phyloP scores from a whole-genome alignment of 139 green algal species.

The Eudorina sp. region DNA sequence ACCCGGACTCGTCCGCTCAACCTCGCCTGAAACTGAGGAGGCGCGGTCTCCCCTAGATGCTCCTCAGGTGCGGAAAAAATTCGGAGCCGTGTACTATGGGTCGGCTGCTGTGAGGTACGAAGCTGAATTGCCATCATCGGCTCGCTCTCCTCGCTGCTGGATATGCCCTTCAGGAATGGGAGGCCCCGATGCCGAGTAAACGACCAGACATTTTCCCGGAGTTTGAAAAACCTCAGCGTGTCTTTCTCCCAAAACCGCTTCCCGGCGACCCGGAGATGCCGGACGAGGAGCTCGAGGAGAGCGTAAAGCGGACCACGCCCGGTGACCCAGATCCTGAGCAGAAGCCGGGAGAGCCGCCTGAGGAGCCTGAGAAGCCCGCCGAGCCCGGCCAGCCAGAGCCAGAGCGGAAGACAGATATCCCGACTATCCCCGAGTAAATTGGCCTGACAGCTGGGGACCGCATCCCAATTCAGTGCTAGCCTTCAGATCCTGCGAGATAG shows the following conservation, averaged over 20 bases:
- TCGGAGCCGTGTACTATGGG: no score
- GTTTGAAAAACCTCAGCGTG: conserved; percentile 92
- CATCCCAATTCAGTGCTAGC: no score
- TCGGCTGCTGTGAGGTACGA: no score
- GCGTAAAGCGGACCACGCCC: conserved; percentile 77
- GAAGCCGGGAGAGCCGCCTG: conserved; percentile 77
- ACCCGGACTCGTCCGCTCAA: conserved; percentile 57
- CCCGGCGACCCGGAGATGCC: conserved; percentile 93
- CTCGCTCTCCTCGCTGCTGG: no score
- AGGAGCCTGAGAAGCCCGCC: conserved; percentile 71
- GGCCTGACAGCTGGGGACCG: not conserved
- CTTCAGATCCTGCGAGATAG: no score
- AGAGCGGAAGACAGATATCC: conserved; percentile 64
- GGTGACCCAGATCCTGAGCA: conserved; percentile 80
- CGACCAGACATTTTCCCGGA: conserved; percentile 94
- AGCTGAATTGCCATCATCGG: no score
- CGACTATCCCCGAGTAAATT: conserved; percentile 57
- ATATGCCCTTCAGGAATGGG: conserved; percentile 86
- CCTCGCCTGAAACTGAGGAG: conserved; percentile 90
- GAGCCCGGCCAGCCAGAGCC: conserved; percentile 64
- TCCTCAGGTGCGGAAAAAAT: conserved; percentile 77
- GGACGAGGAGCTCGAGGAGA: conserved; percentile 92
- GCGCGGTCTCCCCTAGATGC: conserved; percentile 86
- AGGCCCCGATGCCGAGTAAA: conserved; percentile 88
- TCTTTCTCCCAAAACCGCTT: conserved; percentile 80